phyloP scores from a whole-genome alignment of 352 stramenopile species.

The Elongisporangium anandrum region DNA sequence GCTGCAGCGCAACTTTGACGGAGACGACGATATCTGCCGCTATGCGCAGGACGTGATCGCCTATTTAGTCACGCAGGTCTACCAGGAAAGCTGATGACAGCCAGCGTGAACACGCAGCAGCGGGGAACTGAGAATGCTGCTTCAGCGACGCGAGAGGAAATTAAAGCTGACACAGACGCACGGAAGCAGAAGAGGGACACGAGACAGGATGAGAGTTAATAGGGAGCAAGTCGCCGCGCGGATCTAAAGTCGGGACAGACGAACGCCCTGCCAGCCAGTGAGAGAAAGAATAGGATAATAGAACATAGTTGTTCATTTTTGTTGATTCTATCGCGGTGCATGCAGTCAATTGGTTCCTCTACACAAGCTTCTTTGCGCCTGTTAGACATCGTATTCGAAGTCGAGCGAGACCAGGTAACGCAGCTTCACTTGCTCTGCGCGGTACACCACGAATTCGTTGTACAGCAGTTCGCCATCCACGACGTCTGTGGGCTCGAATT shows the following conservation, averaged over 20 bases:
- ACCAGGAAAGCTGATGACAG: conserved; percentile 61
- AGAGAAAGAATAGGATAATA: background rate
- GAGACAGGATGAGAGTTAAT: background rate
- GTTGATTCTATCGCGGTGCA: background rate
- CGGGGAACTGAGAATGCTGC: too few relatives aligned
- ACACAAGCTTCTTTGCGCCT: too few relatives aligned
- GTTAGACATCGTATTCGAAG: conserved; percentile 33
- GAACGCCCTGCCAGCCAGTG: background rate
- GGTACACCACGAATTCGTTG: conserved; percentile 79
- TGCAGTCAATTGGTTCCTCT: background rate
- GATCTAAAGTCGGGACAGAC: background rate
- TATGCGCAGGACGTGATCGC: conserved; percentile 87
- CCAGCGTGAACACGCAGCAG: background rate
- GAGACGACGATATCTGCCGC: conserved; percentile 76
- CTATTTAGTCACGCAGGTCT: conserved; percentile 84
- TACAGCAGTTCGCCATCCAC: conserved; percentile 48
- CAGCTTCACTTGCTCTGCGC: conserved; percentile 57
- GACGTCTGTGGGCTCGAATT: conserved; percentile 44
- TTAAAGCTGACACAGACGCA: too few relatives aligned
- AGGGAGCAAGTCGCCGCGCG: background rate
- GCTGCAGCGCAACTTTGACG: conserved; percentile 69
- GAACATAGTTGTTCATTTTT: background rate
- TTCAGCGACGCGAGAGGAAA: too few relatives aligned
- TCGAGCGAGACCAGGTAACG: conserved; percentile 55
- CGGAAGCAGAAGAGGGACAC: background rate